These are phyloP conservation scores for Ustilago loliicola DNA, from an alignment of 1,284 basidiomycete species.

Conservation along the genomic window DNA sequence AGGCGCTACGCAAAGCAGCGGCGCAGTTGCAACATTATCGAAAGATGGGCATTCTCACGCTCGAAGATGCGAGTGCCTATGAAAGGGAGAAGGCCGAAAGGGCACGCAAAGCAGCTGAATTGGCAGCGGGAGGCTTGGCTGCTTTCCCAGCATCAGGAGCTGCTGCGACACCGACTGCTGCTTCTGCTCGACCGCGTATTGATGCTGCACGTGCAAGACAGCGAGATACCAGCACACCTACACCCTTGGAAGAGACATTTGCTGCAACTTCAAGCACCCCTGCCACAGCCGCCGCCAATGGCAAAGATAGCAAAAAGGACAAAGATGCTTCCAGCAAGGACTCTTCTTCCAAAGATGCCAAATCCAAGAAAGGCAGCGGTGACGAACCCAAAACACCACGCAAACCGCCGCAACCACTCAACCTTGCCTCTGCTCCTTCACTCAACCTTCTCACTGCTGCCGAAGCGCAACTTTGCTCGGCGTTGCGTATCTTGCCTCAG, in stretches of 20 bases:
- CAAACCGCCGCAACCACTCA: conserved; percentile 60
- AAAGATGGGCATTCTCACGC: conserved; percentile 62
- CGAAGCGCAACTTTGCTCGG: conserved; percentile 65
- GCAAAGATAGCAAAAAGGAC: conserved; percentile 39
- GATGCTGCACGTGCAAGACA: conserved; percentile 53
- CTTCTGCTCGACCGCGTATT: conserved; percentile 33
- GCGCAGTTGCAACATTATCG: conserved; percentile 68
- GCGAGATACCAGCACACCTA: conserved; percentile 54
- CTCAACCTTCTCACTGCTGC: conserved; percentile 63
- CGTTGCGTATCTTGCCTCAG: conserved; percentile 65
- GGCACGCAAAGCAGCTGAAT: conserved; percentile 55
- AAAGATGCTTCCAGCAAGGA: conserved; percentile 25
- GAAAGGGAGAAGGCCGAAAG: conserved; percentile 67
- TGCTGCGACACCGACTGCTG: conserved; percentile 38
- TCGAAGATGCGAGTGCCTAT: conserved; percentile 65
- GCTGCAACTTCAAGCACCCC: conserved; percentile 7
- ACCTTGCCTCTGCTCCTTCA: conserved; percentile 61
- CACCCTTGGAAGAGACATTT: conserved; percentile 42
- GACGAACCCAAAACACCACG: conserved; percentile 56
- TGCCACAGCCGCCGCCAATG: conserved; percentile 21
- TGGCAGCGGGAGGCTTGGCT: conserved; percentile 64
- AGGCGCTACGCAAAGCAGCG: conserved; percentile 62
- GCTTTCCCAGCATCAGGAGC: conserved; percentile 59
- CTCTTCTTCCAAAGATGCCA: conserved; percentile 21
- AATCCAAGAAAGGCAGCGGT: conserved; percentile 27